phyloP scores from a whole-genome alignment of 768 basidiomycete species.

The Podaxis rugospora region DNA sequence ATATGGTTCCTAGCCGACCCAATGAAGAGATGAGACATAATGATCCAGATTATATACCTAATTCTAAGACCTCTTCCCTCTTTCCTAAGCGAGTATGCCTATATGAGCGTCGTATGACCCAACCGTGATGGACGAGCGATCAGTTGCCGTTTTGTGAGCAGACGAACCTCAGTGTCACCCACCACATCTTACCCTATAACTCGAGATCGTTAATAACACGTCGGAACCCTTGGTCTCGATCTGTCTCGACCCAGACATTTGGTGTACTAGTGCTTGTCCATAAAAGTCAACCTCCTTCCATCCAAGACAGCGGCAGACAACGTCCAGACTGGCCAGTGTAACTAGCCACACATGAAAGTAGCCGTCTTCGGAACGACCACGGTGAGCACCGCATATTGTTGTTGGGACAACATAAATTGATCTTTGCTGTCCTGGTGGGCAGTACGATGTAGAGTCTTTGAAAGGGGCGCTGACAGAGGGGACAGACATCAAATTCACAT shows the following conservation, averaged over 20 bases:
- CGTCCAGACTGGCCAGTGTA: not conserved
- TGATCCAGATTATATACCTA: no score
- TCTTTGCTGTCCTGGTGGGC: not conserved
- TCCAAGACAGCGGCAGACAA: not conserved
- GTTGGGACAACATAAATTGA: not conserved
- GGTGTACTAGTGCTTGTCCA: not conserved
- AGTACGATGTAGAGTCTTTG: conserved; percentile 37
- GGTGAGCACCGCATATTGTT: conserved; percentile 14
- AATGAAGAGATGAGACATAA: no score
- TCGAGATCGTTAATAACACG: not conserved
- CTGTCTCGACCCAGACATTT: not conserved
- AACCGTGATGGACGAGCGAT: no score
- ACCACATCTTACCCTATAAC: no score
- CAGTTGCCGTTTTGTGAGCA: no score
- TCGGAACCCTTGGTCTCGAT: not conserved
- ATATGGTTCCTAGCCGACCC: no score
- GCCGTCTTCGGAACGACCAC: conserved; percentile 37
- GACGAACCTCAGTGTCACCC: no score
- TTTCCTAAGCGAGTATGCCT: no score
- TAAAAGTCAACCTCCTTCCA: not conserved
- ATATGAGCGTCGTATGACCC: no score
- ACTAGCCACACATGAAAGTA: conserved; percentile 28
- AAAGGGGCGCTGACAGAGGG: conserved; percentile 21
- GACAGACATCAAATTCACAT: conserved; percentile 29
- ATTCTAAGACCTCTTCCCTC: no score